Evolutionary conservation across 2,329 filamentous ascomycete species (phyloP).

Genomic region (Orbilia oligospora): DNA sequence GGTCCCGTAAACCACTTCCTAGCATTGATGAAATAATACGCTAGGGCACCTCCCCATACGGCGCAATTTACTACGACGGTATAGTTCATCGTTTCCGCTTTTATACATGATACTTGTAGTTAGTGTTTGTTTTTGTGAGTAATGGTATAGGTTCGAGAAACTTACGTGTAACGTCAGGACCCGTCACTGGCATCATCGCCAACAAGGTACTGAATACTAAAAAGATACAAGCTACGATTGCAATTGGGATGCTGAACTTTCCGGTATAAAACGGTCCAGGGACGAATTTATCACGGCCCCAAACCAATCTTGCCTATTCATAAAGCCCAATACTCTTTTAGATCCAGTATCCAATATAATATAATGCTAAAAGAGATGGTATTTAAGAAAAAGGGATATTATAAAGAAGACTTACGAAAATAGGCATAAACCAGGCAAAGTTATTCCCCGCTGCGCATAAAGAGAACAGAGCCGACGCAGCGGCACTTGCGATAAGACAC

Average conservation of each 20-base stretch:
- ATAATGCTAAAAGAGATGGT: neutral
- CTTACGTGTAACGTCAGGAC: conserved; percentile 70
- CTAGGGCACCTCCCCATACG: conserved; percentile 73
- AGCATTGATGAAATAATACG: conserved; percentile 73
- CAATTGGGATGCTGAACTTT: conserved; percentile 71
- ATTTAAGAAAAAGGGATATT: neutral
- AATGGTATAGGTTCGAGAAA: neutral
- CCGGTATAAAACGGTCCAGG: conserved; percentile 76
- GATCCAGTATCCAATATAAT: neutral
- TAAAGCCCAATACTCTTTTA: no score
- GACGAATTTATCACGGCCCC: conserved; percentile 73
- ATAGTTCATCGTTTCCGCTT: conserved; percentile 73
- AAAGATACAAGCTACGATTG: conserved; percentile 72
- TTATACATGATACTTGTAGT: neutral
- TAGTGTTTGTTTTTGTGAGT: no score
- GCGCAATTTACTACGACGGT: conserved; percentile 75
- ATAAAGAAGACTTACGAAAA: conserved; percentile 68
- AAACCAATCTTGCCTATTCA: conserved; percentile 69
- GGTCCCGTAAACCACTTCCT: conserved; percentile 75
- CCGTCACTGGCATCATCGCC: conserved; percentile 73
- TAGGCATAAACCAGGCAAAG: conserved; percentile 74
- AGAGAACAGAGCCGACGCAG: conserved; percentile 74
- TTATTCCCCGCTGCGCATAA: conserved; percentile 75
- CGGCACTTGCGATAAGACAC: conserved; percentile 73
- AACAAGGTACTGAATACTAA: conserved; percentile 73